Conservation (phyloP, 1,284 basidiomycete species). For the Ganoderma meredithae region DNA sequence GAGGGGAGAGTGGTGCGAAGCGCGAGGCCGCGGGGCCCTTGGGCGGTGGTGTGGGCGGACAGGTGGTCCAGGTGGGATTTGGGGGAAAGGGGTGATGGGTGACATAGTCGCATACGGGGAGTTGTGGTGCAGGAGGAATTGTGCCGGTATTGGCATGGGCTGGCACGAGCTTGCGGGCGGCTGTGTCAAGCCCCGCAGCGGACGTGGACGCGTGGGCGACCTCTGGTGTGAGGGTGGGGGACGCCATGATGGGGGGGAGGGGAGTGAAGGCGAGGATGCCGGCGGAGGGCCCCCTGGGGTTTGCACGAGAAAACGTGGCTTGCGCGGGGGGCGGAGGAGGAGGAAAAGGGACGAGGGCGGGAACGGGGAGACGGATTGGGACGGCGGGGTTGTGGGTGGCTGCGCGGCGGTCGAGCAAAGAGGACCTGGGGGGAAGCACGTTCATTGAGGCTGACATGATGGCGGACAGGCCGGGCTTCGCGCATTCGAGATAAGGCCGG, state of each 20-base stretch:
- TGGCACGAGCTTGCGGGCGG: slow-evolving; percentile 14
- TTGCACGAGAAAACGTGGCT: slow-evolving; percentile 19
- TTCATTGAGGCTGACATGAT: slow-evolving; percentile 32
- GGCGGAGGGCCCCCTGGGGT: slow-evolving; percentile 23
- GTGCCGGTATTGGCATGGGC: slow-evolving; percentile 15
- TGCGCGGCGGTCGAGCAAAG: slow-evolving; percentile 33
- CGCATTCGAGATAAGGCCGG: slow-evolving; percentile 25
- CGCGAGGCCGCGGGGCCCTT: slow-evolving; percentile 48
- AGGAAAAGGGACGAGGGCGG: slow-evolving; percentile 20
- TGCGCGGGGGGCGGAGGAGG: slow-evolving; percentile 26
- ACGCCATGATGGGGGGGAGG: slow-evolving; percentile 64
- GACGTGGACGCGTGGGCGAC: slow-evolving; percentile 28
- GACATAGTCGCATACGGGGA: slow-evolving; percentile 13
- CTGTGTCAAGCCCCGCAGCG: slow-evolving; percentile 20
- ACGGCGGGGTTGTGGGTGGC: slow-evolving; percentile 24
- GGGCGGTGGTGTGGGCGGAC: slow-evolving; percentile 60
- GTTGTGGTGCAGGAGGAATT: neutral
- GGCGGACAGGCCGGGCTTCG: slow-evolving; percentile 15
- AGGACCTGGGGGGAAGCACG: slow-evolving; percentile 27
- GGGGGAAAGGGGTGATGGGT: slow-evolving; percentile 37
- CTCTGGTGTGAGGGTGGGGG: slow-evolving; percentile 61
- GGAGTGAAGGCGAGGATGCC: slow-evolving; percentile 52
- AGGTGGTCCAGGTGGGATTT: slow-evolving; percentile 57
- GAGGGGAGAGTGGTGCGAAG: slow-evolving; percentile 60
- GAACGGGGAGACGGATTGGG: slow-evolving; percentile 23